phyloP scores from a whole-genome alignment of 2,329 filamentous ascomycete genomes.

The Leptographium flavum region DNA sequence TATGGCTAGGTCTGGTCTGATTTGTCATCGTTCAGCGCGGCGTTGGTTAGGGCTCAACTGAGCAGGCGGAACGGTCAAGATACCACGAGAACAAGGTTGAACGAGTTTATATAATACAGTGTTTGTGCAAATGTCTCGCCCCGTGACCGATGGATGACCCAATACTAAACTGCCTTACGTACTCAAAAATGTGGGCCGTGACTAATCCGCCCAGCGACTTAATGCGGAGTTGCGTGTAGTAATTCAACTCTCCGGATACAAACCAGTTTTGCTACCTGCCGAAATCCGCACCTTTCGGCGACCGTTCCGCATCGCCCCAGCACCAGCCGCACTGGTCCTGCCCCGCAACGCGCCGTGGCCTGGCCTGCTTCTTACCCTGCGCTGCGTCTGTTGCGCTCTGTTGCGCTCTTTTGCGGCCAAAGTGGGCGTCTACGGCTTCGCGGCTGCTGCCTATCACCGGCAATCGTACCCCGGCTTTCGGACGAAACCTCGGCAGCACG shows the following conservation, averaged over 20 bases:
- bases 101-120: too few species aligned
- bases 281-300: not conserved
- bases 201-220: constrained; percentile 2
- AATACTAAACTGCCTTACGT: too few species aligned
- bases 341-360: not conserved
- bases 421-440: too few species aligned
- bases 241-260: constrained; percentile 9
- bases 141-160: too few species aligned
- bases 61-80: not conserved
- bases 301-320: not conserved
- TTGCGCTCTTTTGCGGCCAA: not conserved
- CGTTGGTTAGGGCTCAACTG: constrained; percentile 18
- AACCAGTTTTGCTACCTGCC: constrained; percentile 3
- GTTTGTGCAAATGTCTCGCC: too few species aligned
- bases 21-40: constrained; percentile 30
- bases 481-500: too few species aligned
- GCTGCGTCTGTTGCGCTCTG: not conserved
- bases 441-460: too few species aligned
- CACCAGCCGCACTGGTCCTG: not conserved
- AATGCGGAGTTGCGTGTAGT: constrained; percentile 5
- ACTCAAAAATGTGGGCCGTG: too few species aligned
- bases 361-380: not conserved
- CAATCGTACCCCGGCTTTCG: not conserved
- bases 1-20: constrained; percentile 18
- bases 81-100: not conserved